Base-by-base conservation (phyloP, 192 early-diverging fungal genomes). In the Phlyctochytrium bullatum region DNA sequence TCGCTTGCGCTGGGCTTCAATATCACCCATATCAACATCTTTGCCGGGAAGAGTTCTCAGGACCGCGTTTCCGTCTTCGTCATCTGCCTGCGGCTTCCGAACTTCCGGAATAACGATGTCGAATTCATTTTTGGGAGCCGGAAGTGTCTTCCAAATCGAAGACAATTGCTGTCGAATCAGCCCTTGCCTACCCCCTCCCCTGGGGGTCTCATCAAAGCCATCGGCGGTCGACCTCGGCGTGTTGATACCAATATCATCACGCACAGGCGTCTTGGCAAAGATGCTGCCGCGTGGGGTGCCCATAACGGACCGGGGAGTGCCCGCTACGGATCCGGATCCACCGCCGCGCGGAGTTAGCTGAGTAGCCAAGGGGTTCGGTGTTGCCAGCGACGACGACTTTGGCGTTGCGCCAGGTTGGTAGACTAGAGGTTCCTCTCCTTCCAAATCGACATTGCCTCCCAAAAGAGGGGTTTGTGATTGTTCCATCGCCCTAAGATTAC, bases 51-150 rank as follows among this genome's bases (percentile, higher is more conserved):
- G 76, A 62, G 52, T 27, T 68, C 56, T 32, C 36, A 50, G 50
- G 2, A 12, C 34, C 23, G 66, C 63, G 14, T 68, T 62, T 30
- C 52, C 68, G n/a, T 69, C 77, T n/a, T 72, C 72, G 3, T 80
- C 75, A 12, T 61, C 67, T 24, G 78, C 20, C n/a, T n/a, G n/a
- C 2, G 29, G 12, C 51, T 69, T 69, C 28, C 25, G 34, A n/a
- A 31, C 71, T 32, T 92, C 89, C 0, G 95, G 96, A 57, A 96
- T 73, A 12, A 91, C 87, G 61, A 98, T 87, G 62, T 94, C 91
- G 75, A 95, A 95, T 65, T 96, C 92, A 72, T 97, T 97, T 52
- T 89, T 90, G 40, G 97, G 97, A 62, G 83, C 80, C 0, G 97
- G 97, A 17, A 99, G 76, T 28, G 76, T 61, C 2, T 78, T 78